Evolutionary conservation across 2,329 filamentous ascomycete genomes (phyloP), one percentile per base, ranked within the genome.

Genomic region (Claviceps africana): DNA sequence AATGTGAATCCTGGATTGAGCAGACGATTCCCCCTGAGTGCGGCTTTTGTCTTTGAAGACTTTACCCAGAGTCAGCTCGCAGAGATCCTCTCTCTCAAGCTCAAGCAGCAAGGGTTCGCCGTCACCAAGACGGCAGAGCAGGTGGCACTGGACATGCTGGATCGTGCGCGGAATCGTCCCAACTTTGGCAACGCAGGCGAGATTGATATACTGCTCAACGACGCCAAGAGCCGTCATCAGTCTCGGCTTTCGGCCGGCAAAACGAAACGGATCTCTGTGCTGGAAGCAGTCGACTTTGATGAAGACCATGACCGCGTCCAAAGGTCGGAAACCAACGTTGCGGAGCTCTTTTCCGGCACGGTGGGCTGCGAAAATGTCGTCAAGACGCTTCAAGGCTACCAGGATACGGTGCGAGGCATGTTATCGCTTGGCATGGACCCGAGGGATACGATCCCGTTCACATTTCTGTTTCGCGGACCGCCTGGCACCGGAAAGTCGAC

Each of bases 171-270:
- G 0, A 83, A 83, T 56, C 72, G 78, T 0, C 77, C 79, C 0
- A 77, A 88, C 58, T 89, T 89, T 66, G 84, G 84, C 1, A 90
- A 90, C 58, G 86, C 77, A 1, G 85, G 86, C 0, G 84, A 86
- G 53, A 74, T 90, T 1, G 82, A 89, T 52, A 88, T 77, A 35
- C 60, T 87, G 0, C 68, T 87, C 0, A 72, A 78, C 48, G 62
- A 63, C 1, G 77, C 82, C 1, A 85, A 85, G 55, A 54, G 55
- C 3, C 59, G 61, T 0, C 63, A 70, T 35, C 65, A 69, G 51
- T 56, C 54, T 10, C 57, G 66, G 1, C n/a, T 62, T 6, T 56
- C 60, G 0, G 55, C 57, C 0, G 58, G 61, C 0, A 45, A 56
- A 3, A 56, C 60, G 1, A 59, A 59, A 33, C 75, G 76, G 0